Conservation (phyloP, 2,329 filamentous ascomycete species). For the Purpureocillium lavendulum region DNA sequence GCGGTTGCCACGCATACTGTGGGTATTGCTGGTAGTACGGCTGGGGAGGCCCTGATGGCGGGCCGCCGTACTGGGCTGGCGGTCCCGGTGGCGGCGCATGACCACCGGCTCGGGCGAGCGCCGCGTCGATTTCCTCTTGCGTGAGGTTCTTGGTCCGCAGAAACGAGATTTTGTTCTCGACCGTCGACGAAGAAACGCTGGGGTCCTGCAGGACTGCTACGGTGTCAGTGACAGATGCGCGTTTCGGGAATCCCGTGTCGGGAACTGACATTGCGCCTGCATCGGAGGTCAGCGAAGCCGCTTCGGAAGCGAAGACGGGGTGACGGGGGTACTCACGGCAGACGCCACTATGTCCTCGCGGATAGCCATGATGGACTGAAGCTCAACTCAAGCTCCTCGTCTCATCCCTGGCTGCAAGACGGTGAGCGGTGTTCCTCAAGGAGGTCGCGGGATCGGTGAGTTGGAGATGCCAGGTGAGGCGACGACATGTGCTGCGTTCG, state of each 20-base stretch:
- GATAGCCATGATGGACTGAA: constrained; percentile 57
- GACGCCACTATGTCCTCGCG: constrained; percentile 88
- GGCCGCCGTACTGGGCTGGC: constrained; percentile 30
- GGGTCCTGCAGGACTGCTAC: constrained; percentile 81
- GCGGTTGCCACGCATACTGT: constrained; percentile 49
- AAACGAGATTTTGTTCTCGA: constrained; percentile 89
- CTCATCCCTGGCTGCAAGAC: constrained; percentile 11
- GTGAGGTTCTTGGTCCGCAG: constrained; percentile 95
- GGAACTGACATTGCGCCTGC: constrained; percentile 34
- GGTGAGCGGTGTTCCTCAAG: constrained; percentile 2
- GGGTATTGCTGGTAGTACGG: constrained; percentile 40
- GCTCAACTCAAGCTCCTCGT: constrained; percentile 12
- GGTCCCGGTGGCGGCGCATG: constrained; percentile 31
- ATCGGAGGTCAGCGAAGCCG: background rate
- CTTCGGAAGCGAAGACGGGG: background rate
- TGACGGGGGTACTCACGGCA: constrained; percentile 44
- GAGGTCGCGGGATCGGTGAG: constrained; percentile 6
- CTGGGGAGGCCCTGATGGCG: constrained; percentile 33
- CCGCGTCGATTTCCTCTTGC: constrained; percentile 84
- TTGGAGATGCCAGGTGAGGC: constrained; percentile 11
- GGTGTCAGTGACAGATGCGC: constrained; percentile 8
- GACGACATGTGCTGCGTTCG: constrained; percentile 18
- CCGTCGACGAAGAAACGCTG: constrained; percentile 77
- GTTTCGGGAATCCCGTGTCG: background rate
- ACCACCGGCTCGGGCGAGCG: constrained; percentile 67